phyloP scores from a whole-genome alignment of 1,284 basidiomycete genomes.

The Irpex lacteus region DNA sequence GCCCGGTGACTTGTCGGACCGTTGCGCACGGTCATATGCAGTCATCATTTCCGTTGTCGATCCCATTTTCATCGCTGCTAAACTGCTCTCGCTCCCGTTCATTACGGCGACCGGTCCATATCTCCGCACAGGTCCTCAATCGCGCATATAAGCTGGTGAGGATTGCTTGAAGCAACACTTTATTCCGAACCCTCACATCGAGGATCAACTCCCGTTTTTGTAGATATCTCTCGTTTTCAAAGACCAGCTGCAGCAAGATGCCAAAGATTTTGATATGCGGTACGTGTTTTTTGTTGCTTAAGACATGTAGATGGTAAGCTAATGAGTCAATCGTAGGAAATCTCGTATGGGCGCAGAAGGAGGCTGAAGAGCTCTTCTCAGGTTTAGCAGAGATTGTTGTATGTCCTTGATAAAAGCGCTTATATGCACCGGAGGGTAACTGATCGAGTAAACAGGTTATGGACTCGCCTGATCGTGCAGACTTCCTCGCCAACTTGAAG shows the following conservation, averaged over 20 bases:
- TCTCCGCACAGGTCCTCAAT: background rate
- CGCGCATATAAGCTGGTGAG: background rate
- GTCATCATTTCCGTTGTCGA: background rate
- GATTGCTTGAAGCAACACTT: background rate
- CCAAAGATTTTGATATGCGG: conserved; percentile 22
- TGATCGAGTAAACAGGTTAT: conserved; percentile 32
- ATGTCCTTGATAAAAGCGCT: conserved; percentile 29
- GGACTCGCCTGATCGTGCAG: conserved; percentile 61
- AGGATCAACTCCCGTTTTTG: background rate
- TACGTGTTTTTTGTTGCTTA: conserved; percentile 3
- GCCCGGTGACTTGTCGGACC: background rate
- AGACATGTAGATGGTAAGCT: background rate
- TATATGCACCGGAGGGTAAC: background rate
- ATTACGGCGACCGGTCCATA: background rate
- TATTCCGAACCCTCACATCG: background rate
- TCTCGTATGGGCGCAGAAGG: conserved; percentile 80
- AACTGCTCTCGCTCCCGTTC: background rate
- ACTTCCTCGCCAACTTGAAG: conserved; percentile 66
- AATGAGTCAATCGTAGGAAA: conserved; percentile 41
- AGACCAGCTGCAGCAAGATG: conserved; percentile 15
- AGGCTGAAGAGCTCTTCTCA: conserved; percentile 63
- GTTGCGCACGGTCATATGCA: background rate
- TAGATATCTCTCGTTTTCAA: background rate
- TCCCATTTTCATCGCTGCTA: background rate
- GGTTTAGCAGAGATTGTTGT: conserved; percentile 76